A percentile compares a stretch with the other conserved stretches of the same genome.
Evolutionary conservation across 495 filamentous ascomycete genomes (phyloP).

Genomic region (Jackrogersella minutella): DNA sequence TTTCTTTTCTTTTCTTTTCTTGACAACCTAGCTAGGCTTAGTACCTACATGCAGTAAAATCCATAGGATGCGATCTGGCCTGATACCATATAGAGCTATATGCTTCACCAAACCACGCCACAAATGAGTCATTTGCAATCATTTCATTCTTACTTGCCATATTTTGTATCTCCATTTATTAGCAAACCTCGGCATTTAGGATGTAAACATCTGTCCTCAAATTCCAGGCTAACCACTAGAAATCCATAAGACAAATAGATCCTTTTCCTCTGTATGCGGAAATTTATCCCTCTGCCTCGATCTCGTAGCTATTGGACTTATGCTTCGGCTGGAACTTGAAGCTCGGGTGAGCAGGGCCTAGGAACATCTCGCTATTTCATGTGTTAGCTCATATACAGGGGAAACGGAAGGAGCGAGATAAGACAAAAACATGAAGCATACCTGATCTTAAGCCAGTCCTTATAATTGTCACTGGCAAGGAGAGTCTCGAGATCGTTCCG

Average conservation of each 20-base stretch:
- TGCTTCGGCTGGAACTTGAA: conserved; percentile 99
- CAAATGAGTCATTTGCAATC: background rate
- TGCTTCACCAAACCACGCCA: conserved; percentile 8
- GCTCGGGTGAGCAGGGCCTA: conserved; percentile 85
- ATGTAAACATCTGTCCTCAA: conserved; percentile 1
- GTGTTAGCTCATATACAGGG: conserved; percentile 11
- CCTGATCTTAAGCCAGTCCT: conserved; percentile 99
- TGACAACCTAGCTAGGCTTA: too few relatives aligned
- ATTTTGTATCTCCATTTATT: background rate
- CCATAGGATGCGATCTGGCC: conserved; percentile 27
- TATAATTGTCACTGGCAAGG: conserved; percentile 85
- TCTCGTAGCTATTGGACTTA: conserved; percentile 84
- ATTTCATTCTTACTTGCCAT: background rate
- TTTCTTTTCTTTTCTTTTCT: too few relatives aligned
- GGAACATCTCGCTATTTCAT: conserved; percentile 87
- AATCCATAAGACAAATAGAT: background rate
- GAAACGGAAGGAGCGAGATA: background rate
- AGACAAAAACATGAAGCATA: conserved; percentile 56
- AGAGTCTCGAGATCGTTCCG: conserved; percentile 91
- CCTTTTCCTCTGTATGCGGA: background rate
- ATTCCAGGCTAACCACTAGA: background rate
- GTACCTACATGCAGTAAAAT: too few relatives aligned
- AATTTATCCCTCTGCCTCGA: conserved; percentile 64
- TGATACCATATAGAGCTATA: conserved; percentile 12
- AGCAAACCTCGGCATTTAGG: too few relatives aligned